A percentile compares a stretch with the other conserved stretches of the same genome.
Conservation (phyloP, 108 stramenopile genomes). For the Pseudonitzschia multistriata region DNA sequence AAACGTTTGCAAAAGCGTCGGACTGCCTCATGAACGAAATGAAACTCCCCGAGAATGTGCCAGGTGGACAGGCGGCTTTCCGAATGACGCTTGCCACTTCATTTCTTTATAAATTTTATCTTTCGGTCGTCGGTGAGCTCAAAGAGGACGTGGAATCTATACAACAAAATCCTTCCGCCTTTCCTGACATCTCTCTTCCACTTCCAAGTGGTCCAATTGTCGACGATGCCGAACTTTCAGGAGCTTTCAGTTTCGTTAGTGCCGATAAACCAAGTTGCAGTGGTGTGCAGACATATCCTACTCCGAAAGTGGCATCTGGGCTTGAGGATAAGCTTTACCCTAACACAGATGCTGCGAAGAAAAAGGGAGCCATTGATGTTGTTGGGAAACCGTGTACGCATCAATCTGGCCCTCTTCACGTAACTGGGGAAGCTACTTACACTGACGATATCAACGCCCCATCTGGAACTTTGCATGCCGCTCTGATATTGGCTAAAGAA, state of each 20-base stretch:
- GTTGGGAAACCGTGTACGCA: constrained; percentile 82
- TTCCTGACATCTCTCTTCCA: constrained; percentile 25
- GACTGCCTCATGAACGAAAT: constrained; percentile 72
- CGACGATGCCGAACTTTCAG: constrained; percentile 50
- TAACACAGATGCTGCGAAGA: constrained; percentile 22
- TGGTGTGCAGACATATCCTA: constrained; percentile 81
- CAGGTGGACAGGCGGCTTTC: constrained; percentile 92
- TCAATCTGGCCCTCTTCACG: constrained; percentile 84
- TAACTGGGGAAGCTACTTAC: constrained; percentile 91
- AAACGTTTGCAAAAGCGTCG: constrained; percentile 62
- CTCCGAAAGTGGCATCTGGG: constrained; percentile 64
- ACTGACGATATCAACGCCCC: constrained; percentile 89
- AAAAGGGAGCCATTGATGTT: constrained; percentile 30
- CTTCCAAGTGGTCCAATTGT: constrained; percentile 50
- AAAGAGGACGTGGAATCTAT: constrained; percentile 46
- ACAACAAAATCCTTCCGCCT: constrained; percentile 15
- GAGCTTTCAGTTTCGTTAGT: constrained; percentile 63
- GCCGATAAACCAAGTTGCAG: constrained; percentile 69
- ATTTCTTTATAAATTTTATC: constrained; percentile 88
- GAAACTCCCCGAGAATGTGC: constrained; percentile 72
- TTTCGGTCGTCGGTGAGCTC: constrained; percentile 57
- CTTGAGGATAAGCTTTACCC: constrained; percentile 57
- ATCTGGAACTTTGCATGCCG: constrained; percentile 71
- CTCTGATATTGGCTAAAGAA: constrained; percentile 69
- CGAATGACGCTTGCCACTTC: constrained; percentile 83